A percentile compares a stretch with the other conserved stretches of the same genome.
Conservation (phyloP, 2,329 filamentous ascomycete genomes). For the Ceratocystis variospora region DNA sequence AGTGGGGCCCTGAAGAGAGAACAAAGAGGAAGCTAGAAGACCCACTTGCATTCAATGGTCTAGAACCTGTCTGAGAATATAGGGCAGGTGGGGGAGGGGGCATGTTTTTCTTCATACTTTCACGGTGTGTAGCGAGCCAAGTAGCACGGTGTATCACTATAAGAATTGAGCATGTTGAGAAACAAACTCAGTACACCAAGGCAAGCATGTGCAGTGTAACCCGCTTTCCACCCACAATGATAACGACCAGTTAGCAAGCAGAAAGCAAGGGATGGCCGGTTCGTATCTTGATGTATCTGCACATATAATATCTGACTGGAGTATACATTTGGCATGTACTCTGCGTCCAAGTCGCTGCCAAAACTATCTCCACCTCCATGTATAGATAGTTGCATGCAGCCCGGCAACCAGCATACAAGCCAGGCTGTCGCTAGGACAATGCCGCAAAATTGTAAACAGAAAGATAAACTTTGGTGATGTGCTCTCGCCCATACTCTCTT, state of each 20-base stretch:
- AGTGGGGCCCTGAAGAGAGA: neutral
- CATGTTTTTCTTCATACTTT: neutral
- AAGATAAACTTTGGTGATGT: neutral
- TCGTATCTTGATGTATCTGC: neutral
- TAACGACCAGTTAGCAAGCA: neutral
- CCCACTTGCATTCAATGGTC: neutral
- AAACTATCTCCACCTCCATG: neutral
- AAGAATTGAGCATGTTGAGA: neutral
- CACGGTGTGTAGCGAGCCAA: neutral
- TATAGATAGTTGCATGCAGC: neutral
- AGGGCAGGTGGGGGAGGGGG: neutral
- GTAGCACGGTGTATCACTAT: neutral
- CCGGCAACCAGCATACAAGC: neutral
- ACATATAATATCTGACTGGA: neutral
- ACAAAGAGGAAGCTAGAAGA: constrained; percentile 2
- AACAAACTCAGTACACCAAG: neutral
- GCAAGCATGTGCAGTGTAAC: neutral
- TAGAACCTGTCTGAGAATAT: neutral
- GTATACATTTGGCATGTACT: neutral
- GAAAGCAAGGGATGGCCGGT: neutral
- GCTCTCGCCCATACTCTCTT: neutral
- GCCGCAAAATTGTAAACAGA: neutral
- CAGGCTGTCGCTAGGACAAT: neutral
- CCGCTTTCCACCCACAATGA: neutral
- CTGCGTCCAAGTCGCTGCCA: neutral